Evolutionary conservation across 495 filamentous ascomycete species (phyloP).

Genomic region (Penicillium pulvis): DNA sequence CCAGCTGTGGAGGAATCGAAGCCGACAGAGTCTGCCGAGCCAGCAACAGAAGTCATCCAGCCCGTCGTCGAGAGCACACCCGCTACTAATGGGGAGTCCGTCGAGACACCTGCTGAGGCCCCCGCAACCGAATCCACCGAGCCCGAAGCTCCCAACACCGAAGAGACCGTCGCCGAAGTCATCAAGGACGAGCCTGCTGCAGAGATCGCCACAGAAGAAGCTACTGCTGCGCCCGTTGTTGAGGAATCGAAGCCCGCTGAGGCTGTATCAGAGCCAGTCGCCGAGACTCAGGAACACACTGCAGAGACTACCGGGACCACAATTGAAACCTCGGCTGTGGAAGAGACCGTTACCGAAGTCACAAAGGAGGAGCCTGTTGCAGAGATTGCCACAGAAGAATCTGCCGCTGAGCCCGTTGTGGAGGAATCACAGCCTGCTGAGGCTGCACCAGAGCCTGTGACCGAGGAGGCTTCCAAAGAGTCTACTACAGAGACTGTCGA

Average conservation of each 20-base stretch:
- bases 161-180: neutral
- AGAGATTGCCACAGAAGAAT: neutral
- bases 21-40: conserved; percentile 5
- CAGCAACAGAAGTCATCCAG: conserved; percentile 6
- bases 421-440: conserved; percentile 4
- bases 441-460: neutral
- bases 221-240: neutral
- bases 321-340: neutral
- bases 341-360: conserved; percentile 5
- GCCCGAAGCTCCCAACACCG: neutral
- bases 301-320: neutral
- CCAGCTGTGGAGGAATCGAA: conserved; percentile 3
- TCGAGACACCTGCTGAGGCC: neutral
- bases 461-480: conserved; percentile 6
- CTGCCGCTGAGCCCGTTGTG: neutral
- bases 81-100: conserved; percentile 3
- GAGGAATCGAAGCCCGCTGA: conserved; percentile 4
- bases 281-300: neutral
- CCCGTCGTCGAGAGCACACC: neutral
- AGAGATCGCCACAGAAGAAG: conserved; percentile 1
- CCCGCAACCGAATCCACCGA: neutral
- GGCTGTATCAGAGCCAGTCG: neutral
- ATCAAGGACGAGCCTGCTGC: conserved; percentile 3
- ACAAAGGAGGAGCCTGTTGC: neutral
- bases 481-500: conserved; percentile 9